A percentile compares a stretch with the other conserved stretches of the same genome.
phyloP scores from a whole-genome alignment of 2,329 filamentous ascomycete species.

The Pseudogymnoascus sp. region DNA sequence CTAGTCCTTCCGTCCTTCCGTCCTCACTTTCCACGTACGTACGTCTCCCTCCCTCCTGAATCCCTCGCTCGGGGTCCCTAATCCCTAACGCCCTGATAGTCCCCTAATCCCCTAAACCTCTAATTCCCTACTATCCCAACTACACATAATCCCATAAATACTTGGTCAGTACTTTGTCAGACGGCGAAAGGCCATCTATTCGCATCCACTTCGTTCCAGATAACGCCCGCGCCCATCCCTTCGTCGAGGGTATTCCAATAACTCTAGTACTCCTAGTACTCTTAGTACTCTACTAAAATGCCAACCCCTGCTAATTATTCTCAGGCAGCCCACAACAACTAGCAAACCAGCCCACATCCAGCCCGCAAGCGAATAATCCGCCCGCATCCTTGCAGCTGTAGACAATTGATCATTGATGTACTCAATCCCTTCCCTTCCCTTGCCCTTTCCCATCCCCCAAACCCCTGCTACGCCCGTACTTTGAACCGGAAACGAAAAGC shows the following conservation, averaged over 20 bases:
- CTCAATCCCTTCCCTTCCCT: neutral
- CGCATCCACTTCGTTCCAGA: neutral
- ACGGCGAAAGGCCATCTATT: neutral
- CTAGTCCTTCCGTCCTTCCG: too few relatives aligned
- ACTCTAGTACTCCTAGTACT: neutral
- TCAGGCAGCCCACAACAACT: neutral
- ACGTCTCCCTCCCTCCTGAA: neutral
- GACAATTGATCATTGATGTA: neutral
- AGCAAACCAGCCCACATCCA: too few relatives aligned
- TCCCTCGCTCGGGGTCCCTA: neutral
- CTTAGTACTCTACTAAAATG: neutral
- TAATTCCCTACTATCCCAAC: neutral
- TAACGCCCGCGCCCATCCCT: neutral
- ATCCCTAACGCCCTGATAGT: neutral
- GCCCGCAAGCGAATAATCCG: neutral
- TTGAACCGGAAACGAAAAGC: neutral
- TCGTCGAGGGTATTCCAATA: neutral
- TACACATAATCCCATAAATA: neutral
- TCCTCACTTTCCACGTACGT: neutral
- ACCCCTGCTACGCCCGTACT: neutral
- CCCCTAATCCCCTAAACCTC: too few relatives aligned
- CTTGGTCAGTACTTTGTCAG: neutral
- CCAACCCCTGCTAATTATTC: neutral
- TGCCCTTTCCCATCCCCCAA: neutral
- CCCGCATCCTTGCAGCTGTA: neutral